Evolutionary conservation across 306 rosid genomes (phyloP).

Genomic region (Canavalia gladiata): DNA sequence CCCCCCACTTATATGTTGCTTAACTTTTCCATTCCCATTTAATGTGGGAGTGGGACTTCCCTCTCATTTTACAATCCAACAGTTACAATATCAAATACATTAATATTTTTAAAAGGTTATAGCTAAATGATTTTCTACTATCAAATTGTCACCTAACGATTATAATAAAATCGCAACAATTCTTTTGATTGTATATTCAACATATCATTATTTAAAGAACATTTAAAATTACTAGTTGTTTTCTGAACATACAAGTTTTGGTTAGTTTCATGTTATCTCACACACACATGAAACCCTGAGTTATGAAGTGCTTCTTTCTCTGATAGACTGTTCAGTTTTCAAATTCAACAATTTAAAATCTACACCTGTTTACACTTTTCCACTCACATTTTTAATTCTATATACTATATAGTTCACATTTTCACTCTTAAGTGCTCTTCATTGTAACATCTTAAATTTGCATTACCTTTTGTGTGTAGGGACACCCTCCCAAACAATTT

Average conservation of each 20-base stretch:
- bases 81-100: too few relatives aligned
- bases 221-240: neutral
- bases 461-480: conserved; percentile 32
- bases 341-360: neutral
- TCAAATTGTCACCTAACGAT: neutral
- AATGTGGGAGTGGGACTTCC: too few relatives aligned
- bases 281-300: conserved; percentile 13
- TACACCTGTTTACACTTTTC: neutral
- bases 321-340: neutral
- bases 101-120: neutral
- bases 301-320: neutral
- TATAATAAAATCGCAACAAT: neutral
- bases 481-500: conserved; percentile 40
- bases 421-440: neutral
- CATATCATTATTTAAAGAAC: neutral
- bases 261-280: neutral
- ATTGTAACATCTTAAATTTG: conserved; percentile 11
- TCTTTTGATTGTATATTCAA: neutral
- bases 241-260: neutral
- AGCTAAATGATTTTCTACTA: neutral
- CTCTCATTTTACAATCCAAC: too few relatives aligned
- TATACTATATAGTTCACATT: neutral
- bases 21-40: too few relatives aligned
- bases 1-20: too few relatives aligned
- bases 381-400: neutral